Percentiles rank a stretch among this genome's conserved stretches.
Evolutionary conservation across 345 rosid genomes (phyloP).

Genomic region (Laguncularia racemosa): DNA sequence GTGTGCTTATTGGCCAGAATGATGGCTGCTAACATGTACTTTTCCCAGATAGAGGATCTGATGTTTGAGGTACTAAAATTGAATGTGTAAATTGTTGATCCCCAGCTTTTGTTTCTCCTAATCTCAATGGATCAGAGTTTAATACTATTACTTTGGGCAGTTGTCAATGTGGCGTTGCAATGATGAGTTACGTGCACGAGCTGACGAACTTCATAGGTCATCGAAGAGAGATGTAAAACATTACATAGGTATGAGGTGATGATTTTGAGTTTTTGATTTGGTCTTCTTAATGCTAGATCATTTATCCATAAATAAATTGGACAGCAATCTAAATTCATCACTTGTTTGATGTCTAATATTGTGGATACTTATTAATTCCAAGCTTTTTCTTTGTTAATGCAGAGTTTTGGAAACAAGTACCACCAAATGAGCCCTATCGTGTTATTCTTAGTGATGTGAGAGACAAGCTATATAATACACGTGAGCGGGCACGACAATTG

Average conservation of each 20-base stretch:
- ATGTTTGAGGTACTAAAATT: slow-evolving; percentile 82
- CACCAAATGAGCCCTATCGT: slow-evolving; percentile 86
- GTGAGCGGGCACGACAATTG: slow-evolving; percentile 87
- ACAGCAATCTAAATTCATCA: background rate
- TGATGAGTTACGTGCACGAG: slow-evolving; percentile 76
- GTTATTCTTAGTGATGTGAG: slow-evolving; percentile 91
- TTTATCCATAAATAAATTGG: too few relatives aligned
- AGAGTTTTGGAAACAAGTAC: slow-evolving; percentile 96
- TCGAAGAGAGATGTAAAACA: slow-evolving; percentile 85
- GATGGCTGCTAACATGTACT: slow-evolving; percentile 99
- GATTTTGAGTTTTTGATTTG: slow-evolving; percentile 1
- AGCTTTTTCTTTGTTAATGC: slow-evolving; percentile 16
- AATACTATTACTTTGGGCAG: slow-evolving; percentile 28
- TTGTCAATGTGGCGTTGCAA: slow-evolving; percentile 99
- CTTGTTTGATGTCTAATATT: background rate
- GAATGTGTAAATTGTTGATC: background rate
- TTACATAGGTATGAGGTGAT: slow-evolving; percentile 58
- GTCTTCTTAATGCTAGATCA: too few relatives aligned
- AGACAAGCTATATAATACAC: slow-evolving; percentile 84
- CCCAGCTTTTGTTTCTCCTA: slow-evolving; percentile 3
- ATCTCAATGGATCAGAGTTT: background rate
- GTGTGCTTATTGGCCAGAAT: slow-evolving; percentile 94
- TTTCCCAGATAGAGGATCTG: slow-evolving; percentile 94
- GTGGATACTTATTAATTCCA: background rate
- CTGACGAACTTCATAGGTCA: slow-evolving; percentile 67